Evolutionary conservation across 495 filamentous ascomycete species (phyloP), one percentile per base, ranked within the genome.

Genomic region (Aspergillus bertholletiae): DNA sequence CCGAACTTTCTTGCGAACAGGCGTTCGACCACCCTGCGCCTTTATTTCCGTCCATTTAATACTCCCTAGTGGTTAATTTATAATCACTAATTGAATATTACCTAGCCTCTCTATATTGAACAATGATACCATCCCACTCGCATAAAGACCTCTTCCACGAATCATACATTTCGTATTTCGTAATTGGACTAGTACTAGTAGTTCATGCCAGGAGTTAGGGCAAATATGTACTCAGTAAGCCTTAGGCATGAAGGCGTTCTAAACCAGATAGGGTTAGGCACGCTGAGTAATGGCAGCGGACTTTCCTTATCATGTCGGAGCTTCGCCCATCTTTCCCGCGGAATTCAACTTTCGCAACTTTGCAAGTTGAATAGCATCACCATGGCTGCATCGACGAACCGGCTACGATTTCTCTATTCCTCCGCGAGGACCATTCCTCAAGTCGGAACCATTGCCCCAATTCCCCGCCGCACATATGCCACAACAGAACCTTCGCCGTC

Each of bases 401-500:
- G 66, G 17, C 60, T 78, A 51, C 66, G 74, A 55, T 63, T 60
- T 35, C 51, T 78, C 34, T 70, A 69, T 40, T 64, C 67, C 23
- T 67, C 69, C 27, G 57, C 63, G 5, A 59, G 59, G 56, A 51
- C 58, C 39, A 15, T 63, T 17, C 46, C 61, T 53, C 60, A 64
- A 8, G 1, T 57, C 1, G 46, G 61, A 3, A 37, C 52, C 28
- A 22, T 60, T 48, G 30, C 53, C 24, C 51, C 65, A 15, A 49
- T 67, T 54, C 53, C 41, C 53, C 21, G 51, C 52, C 73, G 73
- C 49, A 58, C 53, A 59, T 78, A 76, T 47, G 74, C 74, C 18
- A 78, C 74, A 8, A 71, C 74, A 26, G 72, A 75, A 43, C 58
- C 65, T 37, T 68, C 72, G 15, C 47, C 58, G 13, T 71, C 70